Base-by-base conservation (phyloP, 441 rosid genomes). In the Bocquillonia castaneifolia region DNA sequence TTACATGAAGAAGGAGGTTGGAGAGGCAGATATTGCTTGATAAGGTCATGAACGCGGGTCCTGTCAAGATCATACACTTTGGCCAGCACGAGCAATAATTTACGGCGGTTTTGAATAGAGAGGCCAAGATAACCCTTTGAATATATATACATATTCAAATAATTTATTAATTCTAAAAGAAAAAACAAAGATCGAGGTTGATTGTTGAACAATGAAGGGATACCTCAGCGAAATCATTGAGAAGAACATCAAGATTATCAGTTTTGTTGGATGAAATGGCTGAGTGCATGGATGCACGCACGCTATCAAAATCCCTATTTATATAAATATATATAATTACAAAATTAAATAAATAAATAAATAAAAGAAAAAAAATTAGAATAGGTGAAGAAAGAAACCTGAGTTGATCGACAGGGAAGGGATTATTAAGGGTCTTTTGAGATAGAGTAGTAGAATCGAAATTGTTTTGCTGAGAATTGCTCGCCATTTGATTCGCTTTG, bases 91-190 rank as follows among this genome's bases (percentile, higher is more conserved):
- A 87, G 74, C 68, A 94, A 73, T 55, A 94, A 51, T 54, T 77
- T 87, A 69, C 67, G 71, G 17, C 93, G 93, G 68, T 85, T 78
- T 74, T 84, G 87, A 70, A 15, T 50, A 10, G 88, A 85, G 70
- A 92, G 93, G 78, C 85, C 69, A 58, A 79, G 69, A 76, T 90
- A 92, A 66, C 97, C 99, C 99, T 94, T n/a, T n/a, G n/a, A n/a
- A 77, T 47, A 76, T 7, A 64, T 31, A 6, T n/a, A 71, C 4
- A 34, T 37, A 3, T 2, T 45, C 47, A 45, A 6, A 6, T 0
- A 45, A 45, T 45, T 20, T 14, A 15, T 17, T 3, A 14, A 45
- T 2, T 17, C 20, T 45, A 0, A 17, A 6, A 45, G 50, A 42
- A 42, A 2, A 6, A 42, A 2, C 47, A 12, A 42, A 6, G 47